A percentile compares a stretch with the other conserved stretches of the same genome.
phyloP scores from a whole-genome alignment of 805 yeast genomes.

The Starmerella floricola region DNA sequence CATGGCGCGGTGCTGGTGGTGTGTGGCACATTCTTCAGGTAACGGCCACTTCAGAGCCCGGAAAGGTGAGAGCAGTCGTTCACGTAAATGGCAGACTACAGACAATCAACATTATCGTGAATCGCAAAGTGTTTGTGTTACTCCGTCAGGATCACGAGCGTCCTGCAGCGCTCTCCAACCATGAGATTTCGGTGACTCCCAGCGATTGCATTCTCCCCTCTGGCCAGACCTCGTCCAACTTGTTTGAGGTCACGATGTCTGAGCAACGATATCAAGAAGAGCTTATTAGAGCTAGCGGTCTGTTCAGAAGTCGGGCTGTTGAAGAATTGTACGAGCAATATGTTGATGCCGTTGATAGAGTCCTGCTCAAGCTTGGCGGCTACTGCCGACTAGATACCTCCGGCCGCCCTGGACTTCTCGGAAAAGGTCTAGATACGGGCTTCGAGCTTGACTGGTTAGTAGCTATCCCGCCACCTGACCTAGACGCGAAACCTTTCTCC shows the following conservation, averaged over 20 bases:
- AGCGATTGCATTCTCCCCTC: slow-evolving; percentile 55
- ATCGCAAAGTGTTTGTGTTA: slow-evolving; percentile 59
- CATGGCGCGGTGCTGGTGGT: slow-evolving; percentile 45
- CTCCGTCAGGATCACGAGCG: slow-evolving; percentile 33
- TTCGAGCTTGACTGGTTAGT: slow-evolving; percentile 52
- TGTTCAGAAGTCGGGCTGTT: slow-evolving; percentile 50
- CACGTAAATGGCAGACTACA: slow-evolving; percentile 62
- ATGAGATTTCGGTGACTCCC: slow-evolving; percentile 33
- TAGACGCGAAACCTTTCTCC: no score
- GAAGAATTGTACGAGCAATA: slow-evolving; percentile 68
- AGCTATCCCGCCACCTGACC: slow-evolving; percentile 26
- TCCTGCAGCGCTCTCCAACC: background rate
- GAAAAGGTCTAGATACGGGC: slow-evolving; percentile 75
- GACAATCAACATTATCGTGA: slow-evolving; percentile 57
- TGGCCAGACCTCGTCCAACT: slow-evolving; percentile 38
- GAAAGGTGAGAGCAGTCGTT: slow-evolving; percentile 65
- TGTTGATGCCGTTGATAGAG: slow-evolving; percentile 54
- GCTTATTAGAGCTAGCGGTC: slow-evolving; percentile 42
- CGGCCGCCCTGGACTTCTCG: slow-evolving; percentile 60
- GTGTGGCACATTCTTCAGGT: slow-evolving; percentile 82
- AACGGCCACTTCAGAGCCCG: slow-evolving; percentile 40
- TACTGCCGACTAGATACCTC: slow-evolving; percentile 57
- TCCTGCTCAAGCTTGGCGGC: slow-evolving; percentile 66
- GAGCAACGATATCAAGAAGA: slow-evolving; percentile 52
- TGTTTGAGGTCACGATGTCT: slow-evolving; percentile 57